Conservation (phyloP, 2,329 filamentous ascomycete species). For the Paramyrothecium roridum region DNA sequence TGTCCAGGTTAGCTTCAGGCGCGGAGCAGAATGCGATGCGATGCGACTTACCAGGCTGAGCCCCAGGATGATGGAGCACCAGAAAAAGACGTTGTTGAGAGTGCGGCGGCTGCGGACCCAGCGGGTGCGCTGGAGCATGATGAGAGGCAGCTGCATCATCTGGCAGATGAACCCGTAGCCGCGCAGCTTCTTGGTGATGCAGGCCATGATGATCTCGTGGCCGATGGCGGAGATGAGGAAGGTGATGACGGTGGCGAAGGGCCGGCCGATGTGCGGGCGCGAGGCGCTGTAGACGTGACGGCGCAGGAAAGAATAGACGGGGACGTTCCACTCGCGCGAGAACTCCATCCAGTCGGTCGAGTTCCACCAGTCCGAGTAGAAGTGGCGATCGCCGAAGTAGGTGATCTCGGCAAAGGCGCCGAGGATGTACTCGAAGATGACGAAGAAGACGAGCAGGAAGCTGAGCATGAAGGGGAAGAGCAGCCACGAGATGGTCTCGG, state of each 20-base stretch:
- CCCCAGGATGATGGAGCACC: slow-evolving; percentile 87
- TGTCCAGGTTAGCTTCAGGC: slow-evolving; percentile 25
- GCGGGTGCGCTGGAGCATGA: slow-evolving; percentile 80
- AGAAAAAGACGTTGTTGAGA: slow-evolving; percentile 86
- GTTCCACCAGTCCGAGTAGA: slow-evolving; percentile 80
- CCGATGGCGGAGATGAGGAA: slow-evolving; percentile 87
- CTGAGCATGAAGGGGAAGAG: slow-evolving; percentile 97
- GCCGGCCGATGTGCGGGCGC: slow-evolving; percentile 70
- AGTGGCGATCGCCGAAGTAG: slow-evolving; percentile 87
- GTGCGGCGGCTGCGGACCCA: slow-evolving; percentile 73
- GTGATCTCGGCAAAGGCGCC: slow-evolving; percentile 95
- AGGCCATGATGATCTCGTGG: slow-evolving; percentile 95
- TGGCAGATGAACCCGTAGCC: slow-evolving; percentile 93
- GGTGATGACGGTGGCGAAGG: slow-evolving; percentile 80
- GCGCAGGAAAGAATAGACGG: slow-evolving; percentile 91
- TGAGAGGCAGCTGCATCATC: slow-evolving; percentile 95
- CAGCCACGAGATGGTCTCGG: slow-evolving; percentile 86
- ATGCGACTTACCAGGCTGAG: slow-evolving; percentile 74
- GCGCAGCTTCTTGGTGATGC: slow-evolving; percentile 93
- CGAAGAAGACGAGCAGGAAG: slow-evolving; percentile 91
- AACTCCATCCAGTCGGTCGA: slow-evolving; percentile 93
- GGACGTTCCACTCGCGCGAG: slow-evolving; percentile 95
- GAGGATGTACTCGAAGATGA: slow-evolving; percentile 96
- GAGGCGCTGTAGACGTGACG: slow-evolving; percentile 90
- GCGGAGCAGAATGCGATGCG: no score